phyloP scores from a whole-genome alignment of 2,329 filamentous ascomycete species.

The Leptographium galeiforme region DNA sequence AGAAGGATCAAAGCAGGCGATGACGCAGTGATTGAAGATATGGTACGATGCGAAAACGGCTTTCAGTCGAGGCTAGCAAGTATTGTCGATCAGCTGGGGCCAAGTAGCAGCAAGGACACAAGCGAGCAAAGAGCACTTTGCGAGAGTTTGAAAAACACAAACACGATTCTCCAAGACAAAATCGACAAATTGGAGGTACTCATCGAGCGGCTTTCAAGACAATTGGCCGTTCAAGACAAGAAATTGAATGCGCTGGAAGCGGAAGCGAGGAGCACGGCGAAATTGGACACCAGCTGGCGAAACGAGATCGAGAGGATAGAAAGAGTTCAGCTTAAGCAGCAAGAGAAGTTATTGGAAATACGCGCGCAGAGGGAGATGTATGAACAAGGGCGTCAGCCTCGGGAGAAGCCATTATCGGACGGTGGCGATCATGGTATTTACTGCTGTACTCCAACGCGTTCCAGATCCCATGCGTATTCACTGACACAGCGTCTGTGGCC shows the following conservation, averaged over 20 bases:
- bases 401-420: background rate
- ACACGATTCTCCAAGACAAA: constrained; percentile 2
- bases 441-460: no score
- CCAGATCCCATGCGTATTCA: background rate
- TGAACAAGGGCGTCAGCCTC: background rate
- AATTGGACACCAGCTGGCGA: background rate
- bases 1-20: background rate
- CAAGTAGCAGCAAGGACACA: constrained; percentile 2
- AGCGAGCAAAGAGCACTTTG: background rate
- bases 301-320: background rate
- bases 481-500: background rate
- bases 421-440: no score
- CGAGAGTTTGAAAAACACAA: background rate
- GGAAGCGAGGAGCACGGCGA: background rate
- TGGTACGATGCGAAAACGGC: constrained; percentile 5
- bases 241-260: constrained; percentile 4
- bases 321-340: background rate
- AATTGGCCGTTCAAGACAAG: background rate
- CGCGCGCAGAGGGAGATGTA: background rate
- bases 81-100: constrained; percentile 3
- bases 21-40: background rate
- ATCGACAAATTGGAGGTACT: constrained; percentile 6
- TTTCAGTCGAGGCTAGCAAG: constrained; percentile 1
- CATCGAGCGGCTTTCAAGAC: constrained; percentile 1
- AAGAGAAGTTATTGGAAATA: background rate